phyloP scores from a whole-genome alignment of 345 rosid genomes.

The Gossypium mustelinum region DNA sequence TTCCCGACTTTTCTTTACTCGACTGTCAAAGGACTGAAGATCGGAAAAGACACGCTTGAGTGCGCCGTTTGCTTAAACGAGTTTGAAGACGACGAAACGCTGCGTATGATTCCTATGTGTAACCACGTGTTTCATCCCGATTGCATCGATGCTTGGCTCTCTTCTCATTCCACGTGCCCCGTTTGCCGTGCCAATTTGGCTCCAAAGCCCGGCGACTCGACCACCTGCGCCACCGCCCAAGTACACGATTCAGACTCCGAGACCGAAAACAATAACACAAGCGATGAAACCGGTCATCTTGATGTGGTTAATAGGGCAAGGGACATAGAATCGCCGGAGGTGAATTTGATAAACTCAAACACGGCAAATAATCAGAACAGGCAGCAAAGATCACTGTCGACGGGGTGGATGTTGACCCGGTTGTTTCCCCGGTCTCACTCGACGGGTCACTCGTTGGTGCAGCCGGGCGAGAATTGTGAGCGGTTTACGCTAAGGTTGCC shows the following conservation, averaged over 20 bases:
- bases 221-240: constrained; percentile 13
- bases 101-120: constrained; percentile 84
- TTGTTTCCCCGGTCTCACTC: constrained; percentile 51
- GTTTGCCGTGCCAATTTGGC: constrained; percentile 77
- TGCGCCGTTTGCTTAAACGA: constrained; percentile 87
- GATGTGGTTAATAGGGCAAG: constrained; percentile 14
- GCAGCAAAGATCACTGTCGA: constrained; percentile 54
- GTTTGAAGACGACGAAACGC: constrained; percentile 72
- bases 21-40: constrained; percentile 56
- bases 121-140: constrained; percentile 77
- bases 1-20: constrained; percentile 84
- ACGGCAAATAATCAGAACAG: constrained; percentile 27
- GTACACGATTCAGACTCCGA: constrained; percentile 21
- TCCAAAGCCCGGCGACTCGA: constrained; percentile 46
- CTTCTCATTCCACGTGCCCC: constrained; percentile 70
- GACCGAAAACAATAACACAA: constrained; percentile 17
- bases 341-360: constrained; percentile 26
- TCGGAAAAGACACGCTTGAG: constrained; percentile 58
- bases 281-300: neutral
- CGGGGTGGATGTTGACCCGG: constrained; percentile 48
- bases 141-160: constrained; percentile 79
- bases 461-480: constrained; percentile 47
- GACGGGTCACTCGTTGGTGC: constrained; percentile 46
- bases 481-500: constrained; percentile 74
- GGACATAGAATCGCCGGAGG: constrained; percentile 24